A percentile compares a stretch with the other conserved stretches of the same genome.
Evolutionary conservation across 257 asterid species (phyloP).

Genomic region (Salvia rosmarinus): DNA sequence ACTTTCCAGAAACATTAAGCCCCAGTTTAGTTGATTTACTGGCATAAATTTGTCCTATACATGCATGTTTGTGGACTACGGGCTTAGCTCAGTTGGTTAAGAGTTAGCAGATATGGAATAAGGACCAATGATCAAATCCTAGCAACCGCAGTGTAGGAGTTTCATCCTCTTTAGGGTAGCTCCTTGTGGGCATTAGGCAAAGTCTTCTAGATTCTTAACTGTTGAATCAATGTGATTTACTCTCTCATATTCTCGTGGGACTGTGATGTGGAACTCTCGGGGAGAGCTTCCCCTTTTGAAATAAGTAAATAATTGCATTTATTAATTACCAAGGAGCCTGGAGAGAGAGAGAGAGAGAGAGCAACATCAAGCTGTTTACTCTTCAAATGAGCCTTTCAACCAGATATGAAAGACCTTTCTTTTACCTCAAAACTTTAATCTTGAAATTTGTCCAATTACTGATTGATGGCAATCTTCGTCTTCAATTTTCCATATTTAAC

Average conservation of each 20-base stretch:
- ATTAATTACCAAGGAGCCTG: slow-evolving; percentile 18
- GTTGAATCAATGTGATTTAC: no score
- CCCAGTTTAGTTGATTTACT: slow-evolving; percentile 26
- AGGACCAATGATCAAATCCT: no score
- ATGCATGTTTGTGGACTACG: slow-evolving; percentile 7
- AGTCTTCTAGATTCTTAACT: no score
- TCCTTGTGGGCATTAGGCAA: no score
- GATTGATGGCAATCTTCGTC: slow-evolving; percentile 35
- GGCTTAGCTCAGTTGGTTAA: no score
- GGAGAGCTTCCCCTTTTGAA: no score
- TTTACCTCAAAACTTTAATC: slow-evolving; percentile 22
- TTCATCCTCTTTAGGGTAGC: no score
- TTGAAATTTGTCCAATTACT: slow-evolving; percentile 17
- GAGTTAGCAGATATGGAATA: no score
- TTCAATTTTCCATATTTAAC: slow-evolving; percentile 39
- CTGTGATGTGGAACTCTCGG: no score
- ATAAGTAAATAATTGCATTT: slow-evolving; percentile 11
- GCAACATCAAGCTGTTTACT: neutral
- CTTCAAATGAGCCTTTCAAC: slow-evolving; percentile 29
- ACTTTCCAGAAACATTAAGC: slow-evolving; percentile 32
- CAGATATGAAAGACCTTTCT: slow-evolving; percentile 18
- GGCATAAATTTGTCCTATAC: slow-evolving; percentile 30
- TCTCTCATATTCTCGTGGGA: no score
- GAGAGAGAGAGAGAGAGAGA: slow-evolving; percentile 25
- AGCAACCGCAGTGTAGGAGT: no score